phyloP scores from a whole-genome alignment of 345 rosid genomes.

The Lumnitzera littorea region DNA sequence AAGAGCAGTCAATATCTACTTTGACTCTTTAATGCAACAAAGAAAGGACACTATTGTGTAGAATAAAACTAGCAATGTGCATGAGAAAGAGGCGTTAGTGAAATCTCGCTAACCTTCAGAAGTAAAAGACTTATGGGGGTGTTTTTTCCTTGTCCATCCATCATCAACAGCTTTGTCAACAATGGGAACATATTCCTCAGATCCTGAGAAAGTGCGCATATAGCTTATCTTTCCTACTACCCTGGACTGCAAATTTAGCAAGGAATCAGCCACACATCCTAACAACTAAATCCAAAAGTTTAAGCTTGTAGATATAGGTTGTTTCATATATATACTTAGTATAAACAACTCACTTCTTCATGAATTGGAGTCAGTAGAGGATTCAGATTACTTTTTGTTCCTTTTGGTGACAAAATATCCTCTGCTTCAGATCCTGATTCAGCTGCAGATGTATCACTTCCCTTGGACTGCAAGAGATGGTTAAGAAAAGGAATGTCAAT shows the following conservation, averaged over 20 bases:
- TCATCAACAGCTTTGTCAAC: conserved; percentile 74
- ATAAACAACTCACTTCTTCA: no score
- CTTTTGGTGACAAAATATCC: conserved; percentile 24
- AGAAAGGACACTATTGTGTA: neutral
- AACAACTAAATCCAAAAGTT: no score
- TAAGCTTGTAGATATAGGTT: no score
- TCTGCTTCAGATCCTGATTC: conserved; percentile 39
- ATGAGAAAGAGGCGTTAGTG: neutral
- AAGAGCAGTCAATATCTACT: no score
- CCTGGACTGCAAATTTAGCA: no score
- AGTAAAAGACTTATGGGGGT: conserved; percentile 23
- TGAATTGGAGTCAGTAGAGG: no score
- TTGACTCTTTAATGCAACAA: no score
- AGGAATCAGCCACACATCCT: no score
- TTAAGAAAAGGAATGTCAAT: no score
- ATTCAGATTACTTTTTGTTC: neutral
- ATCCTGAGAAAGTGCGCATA: conserved; percentile 18
- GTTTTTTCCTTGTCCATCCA: conserved; percentile 32
- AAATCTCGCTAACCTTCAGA: conserved; percentile 4
- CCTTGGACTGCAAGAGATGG: no score
- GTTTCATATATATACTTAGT: no score
- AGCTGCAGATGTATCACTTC: conserved; percentile 13
- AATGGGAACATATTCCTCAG: conserved; percentile 47
- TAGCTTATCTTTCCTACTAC: no score
- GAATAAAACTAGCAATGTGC: neutral